Evolutionary conservation across 257 asterid genomes (phyloP), one percentile per base, ranked within the genome.

Genomic region (Scutellaria barbata): DNA sequence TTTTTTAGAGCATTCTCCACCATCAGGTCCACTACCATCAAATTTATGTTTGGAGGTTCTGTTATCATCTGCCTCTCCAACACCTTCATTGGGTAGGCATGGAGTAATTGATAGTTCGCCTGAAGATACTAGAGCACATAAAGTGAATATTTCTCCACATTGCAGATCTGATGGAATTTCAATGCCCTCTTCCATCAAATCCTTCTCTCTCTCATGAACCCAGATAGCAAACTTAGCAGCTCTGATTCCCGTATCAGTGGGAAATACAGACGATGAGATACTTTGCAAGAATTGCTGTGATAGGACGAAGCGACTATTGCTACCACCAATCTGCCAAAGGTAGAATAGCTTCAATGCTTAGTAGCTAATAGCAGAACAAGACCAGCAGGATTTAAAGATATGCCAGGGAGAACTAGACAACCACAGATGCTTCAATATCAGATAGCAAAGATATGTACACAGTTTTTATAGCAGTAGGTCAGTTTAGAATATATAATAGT

Each of bases 21-120:
- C 82, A 63, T 79, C 85, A 77, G 68, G 65, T 59, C 85, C 96
- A 59, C 66, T 50, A 64, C 37, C 30, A 65, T 85, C 87, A 66
- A 45, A 40, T 74, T 86, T 88, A 48, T 89, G 92, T 79, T 91
- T 94, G 74, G 86, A 81, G 66, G 74, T 66, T 86, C 91, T 88
- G 66, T 76, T 81, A 80, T 91, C 97, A 83, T 93, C 98, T 13
- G 87, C 88, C 84, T 94, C 99, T 64, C 99, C 99, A 70, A 91
- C 88, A 63, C 97, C 96, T 68, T 86, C 96, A 73, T 79, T 79
- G 35, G 99, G 99, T 68, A 94, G 87, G 84, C 77, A 72, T 41
- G 93, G 91, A 63, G 79, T 56, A 77, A 94, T 73, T 48, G 88
- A 84, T 25, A 94, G 75, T 74, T 91, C 96, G 37, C 87, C 89